A percentile compares a stretch with the other conserved stretches of the same genome.
Conservation (phyloP, 768 basidiomycete genomes). For the Chiua virens region DNA sequence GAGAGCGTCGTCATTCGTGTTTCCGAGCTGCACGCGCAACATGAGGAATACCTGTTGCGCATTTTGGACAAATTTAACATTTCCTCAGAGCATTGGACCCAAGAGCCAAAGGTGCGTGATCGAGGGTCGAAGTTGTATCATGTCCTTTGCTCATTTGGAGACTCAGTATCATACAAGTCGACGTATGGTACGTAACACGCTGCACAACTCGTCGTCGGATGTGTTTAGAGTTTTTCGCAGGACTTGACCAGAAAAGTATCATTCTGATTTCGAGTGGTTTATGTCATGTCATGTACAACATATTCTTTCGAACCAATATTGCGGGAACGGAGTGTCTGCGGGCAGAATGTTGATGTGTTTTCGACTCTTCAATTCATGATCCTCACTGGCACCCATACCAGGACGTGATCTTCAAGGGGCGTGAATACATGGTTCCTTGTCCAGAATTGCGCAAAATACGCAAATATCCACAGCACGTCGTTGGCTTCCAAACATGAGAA, state of each 20-base stretch:
- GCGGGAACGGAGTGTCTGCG: neutral
- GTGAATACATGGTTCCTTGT: no score
- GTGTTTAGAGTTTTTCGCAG: neutral
- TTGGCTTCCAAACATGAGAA: no score
- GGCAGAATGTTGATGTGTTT: no score
- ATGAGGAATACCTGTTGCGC: no score
- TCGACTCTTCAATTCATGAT: no score
- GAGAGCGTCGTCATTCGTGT: neutral
- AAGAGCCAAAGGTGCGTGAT: slow-evolving; percentile 6
- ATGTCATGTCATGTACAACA: neutral
- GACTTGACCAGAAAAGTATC: neutral
- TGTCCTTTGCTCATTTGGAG: neutral
- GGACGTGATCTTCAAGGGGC: no score
- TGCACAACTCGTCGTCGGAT: no score
- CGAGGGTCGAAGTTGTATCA: neutral
- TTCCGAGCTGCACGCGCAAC: neutral
- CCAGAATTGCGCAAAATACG: no score
- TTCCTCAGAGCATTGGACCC: neutral
- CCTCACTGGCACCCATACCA: no score
- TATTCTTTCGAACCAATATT: neutral
- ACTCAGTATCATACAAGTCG: slow-evolving; percentile 2
- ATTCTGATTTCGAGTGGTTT: neutral
- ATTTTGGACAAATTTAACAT: no score
- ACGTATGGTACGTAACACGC: neutral
- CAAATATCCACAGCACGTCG: no score